Base-by-base conservation (phyloP, 2,329 filamentous ascomycete genomes). In the Talaromyces sp. region DNA sequence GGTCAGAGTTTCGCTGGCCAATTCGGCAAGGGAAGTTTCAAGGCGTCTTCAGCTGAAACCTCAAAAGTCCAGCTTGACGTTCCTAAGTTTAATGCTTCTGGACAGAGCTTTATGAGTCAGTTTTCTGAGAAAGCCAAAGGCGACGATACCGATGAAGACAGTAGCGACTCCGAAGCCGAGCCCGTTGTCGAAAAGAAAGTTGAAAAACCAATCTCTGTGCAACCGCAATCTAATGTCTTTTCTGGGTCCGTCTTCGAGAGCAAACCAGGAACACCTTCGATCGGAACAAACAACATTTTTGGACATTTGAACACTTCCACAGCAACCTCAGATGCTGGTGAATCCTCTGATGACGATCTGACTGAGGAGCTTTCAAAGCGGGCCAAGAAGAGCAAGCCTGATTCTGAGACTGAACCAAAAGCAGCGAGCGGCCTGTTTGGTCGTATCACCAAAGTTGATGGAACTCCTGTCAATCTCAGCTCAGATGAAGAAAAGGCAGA, bases 161-260 rank as follows among this genome's bases (percentile, higher is more conserved):
- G 31, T 10, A 52, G 46, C 17, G 55, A 60, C 22, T 56, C 73
- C 50, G 74, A 76, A 45, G 72, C 75, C 48, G 76, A 76, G 46
- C 77, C 75, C 58, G 66, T 22, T 37, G 25, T 13, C 8, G 55
- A 60, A 15, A 53, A 60, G 50, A 50, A 40, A 13, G 52, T 33
- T 35, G 45, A 51, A 11, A 52, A 52, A 10, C 15, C 53, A 13
- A 45, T 21, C 8, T 28, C 52, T 25, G 22, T 43, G 13, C 52
- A 41, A 22, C 19, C 57, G 8, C 36, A 55, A 31, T 15, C 52
- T 13, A 56, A 46, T 6, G 3, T 45, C 17, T 21, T 37, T 9
- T 31, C 57, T 17, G 36, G 41, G 6, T 59, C 57, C 15, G 40
- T 59, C 28, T 59, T 59, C 28, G 53, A 59, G 9, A 59, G 25